Percentiles rank a stretch among this genome's conserved stretches.
These are phyloP conservation scores for Neurospora sp. DNA, from an alignment of 495 filamentous ascomycete genomes.

Conservation along the genomic window DNA sequence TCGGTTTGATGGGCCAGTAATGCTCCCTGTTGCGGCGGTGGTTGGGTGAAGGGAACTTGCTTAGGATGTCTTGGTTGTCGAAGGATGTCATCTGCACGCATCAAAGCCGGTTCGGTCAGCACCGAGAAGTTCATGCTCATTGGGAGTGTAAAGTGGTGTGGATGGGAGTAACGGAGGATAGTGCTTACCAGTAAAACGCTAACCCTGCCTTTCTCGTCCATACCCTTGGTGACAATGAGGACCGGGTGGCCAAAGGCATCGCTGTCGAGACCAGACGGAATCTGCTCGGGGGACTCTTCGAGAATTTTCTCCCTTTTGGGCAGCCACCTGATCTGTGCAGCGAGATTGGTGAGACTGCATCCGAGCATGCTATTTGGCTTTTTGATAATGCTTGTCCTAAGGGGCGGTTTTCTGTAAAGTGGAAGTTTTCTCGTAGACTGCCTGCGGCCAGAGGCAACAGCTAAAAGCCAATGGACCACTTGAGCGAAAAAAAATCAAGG, in stretches of 20 bases:
- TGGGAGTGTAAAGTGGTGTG: no score
- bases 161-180: neutral
- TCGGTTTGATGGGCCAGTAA: neutral
- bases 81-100: neutral
- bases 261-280: neutral
- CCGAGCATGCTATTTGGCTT: neutral
- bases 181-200: neutral
- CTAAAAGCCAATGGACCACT: neutral
- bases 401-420: neutral
- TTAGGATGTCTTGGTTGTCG: neutral
- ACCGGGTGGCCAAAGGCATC: neutral
- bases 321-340: neutral
- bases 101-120: neutral
- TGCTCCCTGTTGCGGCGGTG: neutral
- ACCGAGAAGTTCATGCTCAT: neutral
- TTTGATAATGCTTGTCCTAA: neutral
- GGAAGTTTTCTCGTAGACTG: neutral
- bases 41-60: neutral
- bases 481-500: neutral
- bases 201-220: neutral
- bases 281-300: neutral
- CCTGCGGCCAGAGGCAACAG: neutral
- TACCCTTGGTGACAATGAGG: neutral
- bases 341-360: neutral
- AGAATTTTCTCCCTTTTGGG: neutral